Percentiles rank a stretch among this genome's conserved stretches.
phyloP scores from a whole-genome alignment of 1,139 yeast species.

The Nakaseomyces uthaithaninus region DNA sequence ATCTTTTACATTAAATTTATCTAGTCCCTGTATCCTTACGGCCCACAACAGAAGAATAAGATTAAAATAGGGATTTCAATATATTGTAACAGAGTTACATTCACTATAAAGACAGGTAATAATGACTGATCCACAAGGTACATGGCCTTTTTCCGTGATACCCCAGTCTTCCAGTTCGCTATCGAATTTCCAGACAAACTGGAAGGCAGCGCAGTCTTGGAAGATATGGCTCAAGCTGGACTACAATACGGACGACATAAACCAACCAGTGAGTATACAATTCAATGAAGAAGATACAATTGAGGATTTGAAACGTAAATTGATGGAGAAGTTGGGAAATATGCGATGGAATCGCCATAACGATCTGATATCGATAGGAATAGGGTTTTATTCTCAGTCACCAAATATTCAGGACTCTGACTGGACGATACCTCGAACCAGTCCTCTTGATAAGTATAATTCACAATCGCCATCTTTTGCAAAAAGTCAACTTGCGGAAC shows the following conservation, averaged over 20 bases:
- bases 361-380: conserved; percentile 26
- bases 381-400: conserved; percentile 19
- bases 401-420: conserved; percentile 2
- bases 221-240: conserved; percentile 24
- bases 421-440: background rate
- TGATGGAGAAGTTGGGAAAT: conserved; percentile 19
- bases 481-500: conserved; percentile 1
- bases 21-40: no score
- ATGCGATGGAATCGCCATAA: conserved; percentile 23
- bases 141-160: background rate
- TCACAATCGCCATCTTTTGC: conserved; percentile 1
- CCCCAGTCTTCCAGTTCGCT: conserved; percentile 1
- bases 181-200: conserved; percentile 2
- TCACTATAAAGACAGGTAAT: no score
- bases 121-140: background rate
- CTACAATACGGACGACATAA: conserved; percentile 15
- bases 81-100: no score
- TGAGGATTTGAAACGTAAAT: conserved; percentile 27
- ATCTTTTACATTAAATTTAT: no score
- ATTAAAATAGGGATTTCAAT: no score
- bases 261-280: conserved; percentile 23
- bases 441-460: background rate
- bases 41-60: no score
- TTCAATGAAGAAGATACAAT: conserved; percentile 25
- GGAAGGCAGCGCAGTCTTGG: conserved; percentile 13